These are phyloP conservation scores for Phytophthora macrochlamydospora DNA, from an alignment of 352 stramenopile species.

Conservation along the genomic window DNA sequence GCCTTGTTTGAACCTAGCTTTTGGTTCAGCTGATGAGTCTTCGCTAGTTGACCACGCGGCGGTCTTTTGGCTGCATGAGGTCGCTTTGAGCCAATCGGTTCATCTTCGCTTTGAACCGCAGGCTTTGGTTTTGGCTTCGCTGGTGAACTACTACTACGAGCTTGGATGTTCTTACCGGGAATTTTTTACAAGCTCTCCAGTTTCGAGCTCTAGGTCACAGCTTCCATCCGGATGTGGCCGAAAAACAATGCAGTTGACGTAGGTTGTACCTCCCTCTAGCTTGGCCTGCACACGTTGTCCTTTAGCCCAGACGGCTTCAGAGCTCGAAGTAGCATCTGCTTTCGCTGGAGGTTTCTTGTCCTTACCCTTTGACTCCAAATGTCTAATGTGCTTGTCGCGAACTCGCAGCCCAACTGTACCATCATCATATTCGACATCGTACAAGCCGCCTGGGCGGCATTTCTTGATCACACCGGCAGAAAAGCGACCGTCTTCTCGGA, in stretches of 20 bases:
- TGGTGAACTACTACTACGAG: conserved; percentile 18
- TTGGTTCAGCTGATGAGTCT: conserved; percentile 33
- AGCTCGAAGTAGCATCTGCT: conserved; percentile 37
- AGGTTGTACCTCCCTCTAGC: conserved; percentile 51
- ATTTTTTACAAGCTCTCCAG: conserved; percentile 59
- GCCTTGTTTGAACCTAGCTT: conserved; percentile 42
- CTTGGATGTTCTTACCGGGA: conserved; percentile 40
- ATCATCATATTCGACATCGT: conserved; percentile 64
- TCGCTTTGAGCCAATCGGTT: conserved; percentile 49
- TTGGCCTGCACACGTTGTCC: conserved; percentile 66
- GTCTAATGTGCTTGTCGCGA: conserved; percentile 50
- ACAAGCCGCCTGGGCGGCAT: conserved; percentile 34
- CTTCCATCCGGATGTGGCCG: conserved; percentile 56
- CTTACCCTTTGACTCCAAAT: conserved; percentile 34
- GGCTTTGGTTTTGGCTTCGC: conserved; percentile 31
- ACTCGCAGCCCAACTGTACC: conserved; percentile 69
- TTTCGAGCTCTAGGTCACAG: conserved; percentile 71
- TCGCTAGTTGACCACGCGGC: conserved; percentile 43
- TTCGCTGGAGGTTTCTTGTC: conserved; percentile 28
- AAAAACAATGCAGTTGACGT: conserved; percentile 55
- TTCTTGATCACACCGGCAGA: conserved; percentile 52
- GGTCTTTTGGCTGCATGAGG: conserved; percentile 29
- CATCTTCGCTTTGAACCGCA: conserved; percentile 48
- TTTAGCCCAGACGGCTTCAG: conserved; percentile 45
- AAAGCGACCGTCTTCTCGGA: conserved; percentile 46